These are phyloP conservation scores for Plectranthus barbatus DNA, from an alignment of 257 asterid species.

Conservation along the genomic window DNA sequence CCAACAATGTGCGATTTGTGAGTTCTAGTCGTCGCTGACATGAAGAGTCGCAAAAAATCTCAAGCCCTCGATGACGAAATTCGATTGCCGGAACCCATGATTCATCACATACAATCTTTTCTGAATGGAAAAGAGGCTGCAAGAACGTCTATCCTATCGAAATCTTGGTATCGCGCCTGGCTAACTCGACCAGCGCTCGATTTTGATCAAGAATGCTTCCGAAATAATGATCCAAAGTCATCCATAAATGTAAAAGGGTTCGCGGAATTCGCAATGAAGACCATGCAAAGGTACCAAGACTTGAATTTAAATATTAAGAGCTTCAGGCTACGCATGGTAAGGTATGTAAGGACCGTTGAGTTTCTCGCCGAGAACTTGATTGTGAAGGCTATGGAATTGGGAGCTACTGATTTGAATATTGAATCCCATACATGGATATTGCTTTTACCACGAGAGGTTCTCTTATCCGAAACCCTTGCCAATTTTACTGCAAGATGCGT, in stretches of 20 bases:
- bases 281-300: not conserved
- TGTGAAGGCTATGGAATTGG: not conserved
- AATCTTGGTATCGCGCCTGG: not conserved
- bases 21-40: no score
- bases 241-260: no score
- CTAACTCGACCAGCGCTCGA: not conserved
- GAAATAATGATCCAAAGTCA: not conserved
- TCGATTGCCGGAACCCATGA: not conserved
- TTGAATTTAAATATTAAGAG: not conserved
- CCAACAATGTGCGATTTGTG: no score
- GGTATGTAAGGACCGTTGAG: no score
- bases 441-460: not conserved
- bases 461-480: not conserved
- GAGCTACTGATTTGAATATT: not conserved
- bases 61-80: not conserved
- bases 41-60: not conserved
- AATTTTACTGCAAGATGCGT: not conserved
- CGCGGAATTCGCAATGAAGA: not conserved
- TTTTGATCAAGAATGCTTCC: not conserved
- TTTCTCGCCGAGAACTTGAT: not conserved
- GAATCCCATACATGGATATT: not conserved
- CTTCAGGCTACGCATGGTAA: not conserved
- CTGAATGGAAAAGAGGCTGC: not conserved
- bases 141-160: not conserved
- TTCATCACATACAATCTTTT: not conserved